Percentiles rank a stretch among this genome's conserved stretches.
phyloP scores from a whole-genome alignment of 2,329 filamentous ascomycete genomes.

The Colletotrichum sidae region DNA sequence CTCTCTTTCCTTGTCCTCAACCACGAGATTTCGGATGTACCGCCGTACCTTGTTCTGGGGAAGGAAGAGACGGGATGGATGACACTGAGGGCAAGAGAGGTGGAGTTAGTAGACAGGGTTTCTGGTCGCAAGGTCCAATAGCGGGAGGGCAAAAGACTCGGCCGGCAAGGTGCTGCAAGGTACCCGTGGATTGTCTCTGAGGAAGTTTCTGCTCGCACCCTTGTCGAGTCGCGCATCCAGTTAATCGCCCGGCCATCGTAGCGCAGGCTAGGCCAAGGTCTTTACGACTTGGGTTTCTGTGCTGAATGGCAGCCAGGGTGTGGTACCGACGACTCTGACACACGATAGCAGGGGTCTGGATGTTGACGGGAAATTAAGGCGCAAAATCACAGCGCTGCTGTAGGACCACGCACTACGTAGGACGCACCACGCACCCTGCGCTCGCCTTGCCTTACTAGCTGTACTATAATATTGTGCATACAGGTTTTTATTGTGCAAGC shows the following conservation, averaged over 20 bases:
- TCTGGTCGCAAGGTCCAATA: constrained; percentile 8
- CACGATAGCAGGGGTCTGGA: constrained; percentile 18
- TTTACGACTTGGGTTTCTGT: background rate
- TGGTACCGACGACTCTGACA: background rate
- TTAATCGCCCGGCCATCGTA: constrained; percentile 5
- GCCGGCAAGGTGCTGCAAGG: constrained; percentile 26
- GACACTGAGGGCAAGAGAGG: constrained; percentile 15
- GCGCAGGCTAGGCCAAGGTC: background rate
- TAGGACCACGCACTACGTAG: constrained; percentile 19
- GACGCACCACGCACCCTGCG: constrained; percentile 23
- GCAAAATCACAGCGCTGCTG: constrained; percentile 36
- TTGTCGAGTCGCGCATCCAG: no score
- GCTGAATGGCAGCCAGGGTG: background rate
- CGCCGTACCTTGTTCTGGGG: background rate
- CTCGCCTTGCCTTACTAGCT: constrained; percentile 15
- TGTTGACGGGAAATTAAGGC: constrained; percentile 37
- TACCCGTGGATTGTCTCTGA: constrained; percentile 18
- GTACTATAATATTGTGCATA: background rate
- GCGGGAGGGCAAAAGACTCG: constrained; percentile 5
- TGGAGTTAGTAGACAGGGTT: background rate
- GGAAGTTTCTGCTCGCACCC: background rate
- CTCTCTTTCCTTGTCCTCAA: no score
- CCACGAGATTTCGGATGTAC: no score
- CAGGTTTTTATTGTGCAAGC: constrained; percentile 14
- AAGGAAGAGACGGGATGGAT: constrained; percentile 3